Percentiles rank a stretch among this genome's conserved stretches.
phyloP scores from a whole-genome alignment of 148 eudicot species.

The Simmondsia chinensis region DNA sequence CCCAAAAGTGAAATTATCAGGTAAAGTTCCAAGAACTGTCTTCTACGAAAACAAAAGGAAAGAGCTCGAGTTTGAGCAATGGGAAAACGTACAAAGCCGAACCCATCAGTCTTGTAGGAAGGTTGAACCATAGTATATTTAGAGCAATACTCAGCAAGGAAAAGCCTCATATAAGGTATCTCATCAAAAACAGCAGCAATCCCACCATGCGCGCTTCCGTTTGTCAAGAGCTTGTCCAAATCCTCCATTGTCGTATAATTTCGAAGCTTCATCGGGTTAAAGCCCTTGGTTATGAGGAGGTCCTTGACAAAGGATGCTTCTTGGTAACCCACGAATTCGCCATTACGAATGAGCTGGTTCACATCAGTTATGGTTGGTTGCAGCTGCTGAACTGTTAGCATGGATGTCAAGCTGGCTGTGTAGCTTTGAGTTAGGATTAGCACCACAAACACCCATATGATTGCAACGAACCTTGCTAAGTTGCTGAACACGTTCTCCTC shows the following conservation, averaged over 20 bases:
- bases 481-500: constrained; percentile 32
- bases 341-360: constrained; percentile 18
- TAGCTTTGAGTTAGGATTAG: constrained; percentile 48
- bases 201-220: constrained; percentile 17
- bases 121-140: constrained; percentile 11
- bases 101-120: constrained; percentile 11
- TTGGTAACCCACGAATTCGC: constrained; percentile 29
- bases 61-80: too few species aligned
- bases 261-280: constrained; percentile 11
- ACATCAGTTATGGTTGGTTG: constrained; percentile 29
- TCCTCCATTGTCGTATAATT: constrained; percentile 8
- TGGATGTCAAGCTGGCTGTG: constrained; percentile 47
- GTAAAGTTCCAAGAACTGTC: too few species aligned
- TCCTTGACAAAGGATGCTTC: constrained; percentile 30
- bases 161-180: constrained; percentile 19
- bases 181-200: constrained; percentile 30
- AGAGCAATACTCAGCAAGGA: constrained; percentile 9
- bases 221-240: constrained; percentile 15
- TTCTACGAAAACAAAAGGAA: too few species aligned
- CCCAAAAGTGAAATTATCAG: too few species aligned
- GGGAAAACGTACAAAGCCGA: too few species aligned
- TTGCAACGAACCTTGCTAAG: constrained; percentile 30
- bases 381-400: constrained; percentile 43
- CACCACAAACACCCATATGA: constrained; percentile 40
- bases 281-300: constrained; percentile 14